phyloP scores from a whole-genome alignment of 352 stramenopile genomes.

The Pythium biforme region DNA sequence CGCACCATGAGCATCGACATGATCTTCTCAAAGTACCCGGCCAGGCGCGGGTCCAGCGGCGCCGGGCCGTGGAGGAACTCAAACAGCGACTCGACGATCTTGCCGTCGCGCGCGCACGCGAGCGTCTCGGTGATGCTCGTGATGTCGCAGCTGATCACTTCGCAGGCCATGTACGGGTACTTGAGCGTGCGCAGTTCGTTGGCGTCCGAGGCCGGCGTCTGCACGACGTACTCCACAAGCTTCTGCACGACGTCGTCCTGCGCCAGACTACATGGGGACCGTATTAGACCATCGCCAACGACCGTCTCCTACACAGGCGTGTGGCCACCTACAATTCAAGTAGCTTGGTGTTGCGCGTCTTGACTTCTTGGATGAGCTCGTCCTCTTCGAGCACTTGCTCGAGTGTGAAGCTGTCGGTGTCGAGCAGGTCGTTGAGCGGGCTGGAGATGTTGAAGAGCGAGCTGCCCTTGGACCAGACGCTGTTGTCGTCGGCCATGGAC shows the following conservation, averaged over 20 bases:
- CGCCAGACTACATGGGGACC: too few relatives aligned
- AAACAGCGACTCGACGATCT: constrained; percentile 91
- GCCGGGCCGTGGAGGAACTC: constrained; percentile 82
- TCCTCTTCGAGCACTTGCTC: constrained; percentile 95
- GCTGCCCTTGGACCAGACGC: constrained; percentile 79
- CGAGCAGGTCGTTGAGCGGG: constrained; percentile 94
- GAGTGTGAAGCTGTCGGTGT: constrained; percentile 92
- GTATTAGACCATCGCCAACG: too few relatives aligned
- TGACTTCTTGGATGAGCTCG: constrained; percentile 97
- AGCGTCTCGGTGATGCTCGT: constrained; percentile 92
- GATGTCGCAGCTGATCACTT: constrained; percentile 97
- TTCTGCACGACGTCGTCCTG: constrained; percentile 63
- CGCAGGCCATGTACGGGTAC: constrained; percentile 98
- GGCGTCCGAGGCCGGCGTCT: constrained; percentile 40
- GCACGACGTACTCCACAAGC: constrained; percentile 79
- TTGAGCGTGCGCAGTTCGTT: constrained; percentile 76
- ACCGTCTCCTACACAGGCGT: too few relatives aligned
- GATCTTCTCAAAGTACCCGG: constrained; percentile 98
- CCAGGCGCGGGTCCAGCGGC: constrained; percentile 91
- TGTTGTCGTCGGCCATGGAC: constrained; percentile 75
- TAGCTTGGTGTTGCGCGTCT: constrained; percentile 93
- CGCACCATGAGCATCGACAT: constrained; percentile 88
- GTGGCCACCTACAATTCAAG: constrained; percentile 96
- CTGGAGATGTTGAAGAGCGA: constrained; percentile 91
- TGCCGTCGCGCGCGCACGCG: constrained; percentile 49